Conservation (phyloP, 2,329 filamentous ascomycete genomes). For the Pleomassaria siparia region DNA sequence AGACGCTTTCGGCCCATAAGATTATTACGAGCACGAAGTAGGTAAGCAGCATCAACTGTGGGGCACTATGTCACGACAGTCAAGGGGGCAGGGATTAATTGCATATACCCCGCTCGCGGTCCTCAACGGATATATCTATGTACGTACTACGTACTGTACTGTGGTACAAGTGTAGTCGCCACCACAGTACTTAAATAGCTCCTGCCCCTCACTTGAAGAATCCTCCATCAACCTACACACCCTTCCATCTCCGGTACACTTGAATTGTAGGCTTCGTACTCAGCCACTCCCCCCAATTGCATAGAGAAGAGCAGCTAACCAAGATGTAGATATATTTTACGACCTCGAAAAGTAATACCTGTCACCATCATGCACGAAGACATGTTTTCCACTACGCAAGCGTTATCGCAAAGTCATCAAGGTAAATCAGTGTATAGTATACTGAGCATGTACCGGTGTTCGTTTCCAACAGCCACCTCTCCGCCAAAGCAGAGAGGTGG, state of each 20-base stretch:
- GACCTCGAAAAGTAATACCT: constrained; percentile 28
- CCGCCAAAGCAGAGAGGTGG: constrained; percentile 5
- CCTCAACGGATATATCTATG: constrained; percentile 24
- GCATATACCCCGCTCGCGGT: constrained; percentile 34
- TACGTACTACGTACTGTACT: too few relatives aligned
- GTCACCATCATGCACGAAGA: constrained; percentile 28
- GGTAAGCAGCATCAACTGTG: too few relatives aligned
- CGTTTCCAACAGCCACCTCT: constrained; percentile 22
- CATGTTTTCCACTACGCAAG: constrained; percentile 34
- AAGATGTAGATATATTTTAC: constrained; percentile 13
- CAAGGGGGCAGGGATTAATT: constrained; percentile 4
- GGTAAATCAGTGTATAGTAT: constrained; percentile 44
- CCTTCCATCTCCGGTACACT: constrained; percentile 3
- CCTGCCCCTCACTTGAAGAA: background rate
- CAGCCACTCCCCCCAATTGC: background rate
- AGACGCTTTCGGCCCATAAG: too few relatives aligned
- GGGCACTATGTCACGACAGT: background rate
- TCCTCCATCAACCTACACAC: constrained; percentile 2
- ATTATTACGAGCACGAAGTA: too few relatives aligned
- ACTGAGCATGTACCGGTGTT: constrained; percentile 48
- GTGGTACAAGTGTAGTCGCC: constrained; percentile 9
- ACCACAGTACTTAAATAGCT: constrained; percentile 7
- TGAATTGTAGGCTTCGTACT: constrained; percentile 2
- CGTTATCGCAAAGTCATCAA: constrained; percentile 40
- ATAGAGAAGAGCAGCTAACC: constrained; percentile 22